Percentiles rank a stretch among this genome's conserved stretches.
These are phyloP conservation scores for Arthroderma uncinatum DNA, from an alignment of 2,329 filamentous ascomycete species.

Conservation along the genomic window DNA sequence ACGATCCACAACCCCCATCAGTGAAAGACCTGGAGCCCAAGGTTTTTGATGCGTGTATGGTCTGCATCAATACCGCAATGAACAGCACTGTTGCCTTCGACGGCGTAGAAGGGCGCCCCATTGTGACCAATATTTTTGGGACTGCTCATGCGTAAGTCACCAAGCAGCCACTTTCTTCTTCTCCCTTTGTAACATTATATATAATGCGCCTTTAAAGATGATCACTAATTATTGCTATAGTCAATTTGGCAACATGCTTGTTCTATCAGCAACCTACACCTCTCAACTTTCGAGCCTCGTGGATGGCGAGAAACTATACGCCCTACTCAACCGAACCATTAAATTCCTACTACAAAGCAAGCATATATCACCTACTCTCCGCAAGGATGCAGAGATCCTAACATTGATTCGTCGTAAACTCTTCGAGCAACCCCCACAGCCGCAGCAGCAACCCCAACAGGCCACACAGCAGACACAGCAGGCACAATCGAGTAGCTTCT, in stretches of 20 bases:
- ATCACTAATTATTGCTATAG: slow-evolving; percentile 38
- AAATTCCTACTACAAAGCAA: slow-evolving; percentile 59
- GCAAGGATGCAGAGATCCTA: slow-evolving; percentile 64
- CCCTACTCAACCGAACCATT: slow-evolving; percentile 63
- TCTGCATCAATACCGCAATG: slow-evolving; percentile 62
- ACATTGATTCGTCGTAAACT: slow-evolving; percentile 38
- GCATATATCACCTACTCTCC: slow-evolving; percentile 63
- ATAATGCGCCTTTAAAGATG: background rate
- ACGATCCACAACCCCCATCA: slow-evolving; percentile 15
- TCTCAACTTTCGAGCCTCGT: slow-evolving; percentile 55
- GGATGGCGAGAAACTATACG: slow-evolving; percentile 43
- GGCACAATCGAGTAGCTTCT: slow-evolving; percentile 8
- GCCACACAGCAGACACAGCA: background rate
- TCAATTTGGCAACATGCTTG: slow-evolving; percentile 92
- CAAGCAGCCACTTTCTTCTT: background rate
- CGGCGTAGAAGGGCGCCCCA: slow-evolving; percentile 50
- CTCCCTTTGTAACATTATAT: background rate
- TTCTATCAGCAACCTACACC: slow-evolving; percentile 70
- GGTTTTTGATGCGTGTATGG: slow-evolving; percentile 45
- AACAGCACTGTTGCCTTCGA: slow-evolving; percentile 78
- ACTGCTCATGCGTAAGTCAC: slow-evolving; percentile 83
- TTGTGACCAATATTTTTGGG: slow-evolving; percentile 93
- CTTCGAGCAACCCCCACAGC: slow-evolving; percentile 19
- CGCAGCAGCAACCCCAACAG: background rate
- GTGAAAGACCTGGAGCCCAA: slow-evolving; percentile 34